phyloP scores from a whole-genome alignment of 345 rosid species.

The Orychophragmus violaceus region DNA sequence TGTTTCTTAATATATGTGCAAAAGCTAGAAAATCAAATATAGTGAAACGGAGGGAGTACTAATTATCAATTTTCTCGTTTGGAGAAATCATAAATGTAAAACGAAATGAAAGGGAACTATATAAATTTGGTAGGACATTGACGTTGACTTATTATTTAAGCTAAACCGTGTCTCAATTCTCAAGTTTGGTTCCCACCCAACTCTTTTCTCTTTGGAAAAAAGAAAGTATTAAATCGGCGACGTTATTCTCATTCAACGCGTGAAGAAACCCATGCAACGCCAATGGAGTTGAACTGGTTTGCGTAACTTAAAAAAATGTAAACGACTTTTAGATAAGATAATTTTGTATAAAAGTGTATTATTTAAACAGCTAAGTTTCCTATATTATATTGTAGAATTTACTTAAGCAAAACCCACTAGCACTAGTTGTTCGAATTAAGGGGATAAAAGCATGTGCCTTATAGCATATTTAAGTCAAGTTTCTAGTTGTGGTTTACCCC shows the following conservation, averaged over 20 bases:
- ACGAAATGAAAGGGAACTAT: not conserved
- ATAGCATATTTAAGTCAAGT: conserved; percentile 5
- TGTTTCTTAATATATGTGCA: no score
- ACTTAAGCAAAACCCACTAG: conserved; percentile 21
- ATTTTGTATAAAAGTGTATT: no score
- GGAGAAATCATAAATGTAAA: not conserved
- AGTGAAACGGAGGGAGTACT: no score
- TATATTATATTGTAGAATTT: not conserved
- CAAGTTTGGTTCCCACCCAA: not conserved
- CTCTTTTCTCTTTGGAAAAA: not conserved
- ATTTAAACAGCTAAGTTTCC: not conserved
- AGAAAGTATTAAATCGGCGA: not conserved
- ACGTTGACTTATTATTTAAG: conserved; percentile 1
- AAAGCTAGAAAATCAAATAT: no score
- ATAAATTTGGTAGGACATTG: not conserved
- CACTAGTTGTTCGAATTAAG: conserved; percentile 15
- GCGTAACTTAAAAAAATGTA: conserved; percentile 3
- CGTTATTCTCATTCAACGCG: conserved; percentile 14
- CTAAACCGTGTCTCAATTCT: not conserved
- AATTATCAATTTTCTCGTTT: not conserved
- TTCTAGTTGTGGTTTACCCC: not conserved
- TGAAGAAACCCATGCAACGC: conserved; percentile 18
- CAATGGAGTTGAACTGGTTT: conserved; percentile 17
- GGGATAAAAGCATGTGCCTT: conserved; percentile 26
- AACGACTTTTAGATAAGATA: conserved; percentile 6